Base-by-base conservation (phyloP, 805 yeast species). In the Saturnispora serradocipensis region DNA sequence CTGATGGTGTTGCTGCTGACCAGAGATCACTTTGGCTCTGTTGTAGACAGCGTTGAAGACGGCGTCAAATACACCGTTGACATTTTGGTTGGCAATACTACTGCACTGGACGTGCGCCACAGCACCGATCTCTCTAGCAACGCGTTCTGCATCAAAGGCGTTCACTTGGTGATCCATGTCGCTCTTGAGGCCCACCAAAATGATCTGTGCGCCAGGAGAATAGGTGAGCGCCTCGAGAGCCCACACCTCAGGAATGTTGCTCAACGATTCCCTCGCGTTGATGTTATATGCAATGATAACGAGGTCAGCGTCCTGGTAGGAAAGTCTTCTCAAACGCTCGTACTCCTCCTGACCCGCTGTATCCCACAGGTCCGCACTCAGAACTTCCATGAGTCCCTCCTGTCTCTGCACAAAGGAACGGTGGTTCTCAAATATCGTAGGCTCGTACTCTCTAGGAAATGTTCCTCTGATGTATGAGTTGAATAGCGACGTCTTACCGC, bases 391-490 rank as follows among this genome's bases (percentile, higher is more conserved):
- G 82, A 86, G 49, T 90, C 96, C 70, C 81, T 96, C 67, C 82
- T 88, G 95, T 50, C 96, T 96, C 64, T 89, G 88, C 72, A 87
- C 83, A 51, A 88, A 86, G 20, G 88, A 95, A 24, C 96, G 90
- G 64, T 87, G 88, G 71, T 89, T 89, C 69, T 90, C 97, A 65
- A 91, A 89, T 47, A 91, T 97, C 22, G 99, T 91, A 56, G 98
- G 98, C 50, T 93, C 97, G 67, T 91, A 91, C 70, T 91, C 97
- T 40, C 93, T 87, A 28, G 99, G 99, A 70, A 91, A 91, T 66
- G 89, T 89, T 69, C 89, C 88, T 52, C 96, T 88, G 49, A 97
- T 89, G 71, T 91, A 91, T 53, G 97, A 89, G 63, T 93, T 91
- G 59, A 93, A 78, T 54, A 93, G 79, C 70, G 98, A 91, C 9